Conservation (phyloP, 2,329 filamentous ascomycete genomes). For the Neofusicoccum parvum region DNA sequence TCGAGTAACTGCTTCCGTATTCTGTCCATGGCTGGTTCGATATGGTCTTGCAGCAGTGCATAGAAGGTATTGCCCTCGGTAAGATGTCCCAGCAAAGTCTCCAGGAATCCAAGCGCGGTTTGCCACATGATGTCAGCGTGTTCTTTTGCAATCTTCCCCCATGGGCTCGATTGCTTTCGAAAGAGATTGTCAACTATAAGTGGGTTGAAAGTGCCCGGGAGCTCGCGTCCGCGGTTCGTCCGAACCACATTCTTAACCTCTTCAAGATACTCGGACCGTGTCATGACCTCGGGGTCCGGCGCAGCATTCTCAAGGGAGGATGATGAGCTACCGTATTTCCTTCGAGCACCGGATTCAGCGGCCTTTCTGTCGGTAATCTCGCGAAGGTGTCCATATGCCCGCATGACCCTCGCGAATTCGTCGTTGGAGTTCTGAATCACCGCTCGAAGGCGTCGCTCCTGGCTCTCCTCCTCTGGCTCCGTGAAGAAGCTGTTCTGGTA, state of each 20-base stretch:
- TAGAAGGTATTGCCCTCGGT: constrained; percentile 45
- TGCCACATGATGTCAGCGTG: constrained; percentile 43
- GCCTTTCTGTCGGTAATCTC: constrained; percentile 31
- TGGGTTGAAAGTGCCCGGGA: constrained; percentile 64
- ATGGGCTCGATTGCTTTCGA: constrained; percentile 58
- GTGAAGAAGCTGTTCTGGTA: constrained; percentile 23
- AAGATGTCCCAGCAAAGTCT: constrained; percentile 37
- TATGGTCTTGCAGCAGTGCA: constrained; percentile 39
- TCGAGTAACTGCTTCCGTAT: constrained; percentile 39
- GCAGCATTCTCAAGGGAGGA: constrained; percentile 19
- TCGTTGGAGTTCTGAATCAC: constrained; percentile 52
- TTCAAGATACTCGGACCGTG: constrained; percentile 31
- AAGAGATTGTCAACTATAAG: constrained; percentile 63
- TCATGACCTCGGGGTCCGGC: constrained; percentile 26
- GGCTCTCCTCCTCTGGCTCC: constrained; percentile 9
- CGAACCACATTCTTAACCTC: not conserved
- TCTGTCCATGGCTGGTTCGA: constrained; percentile 46
- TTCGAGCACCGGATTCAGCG: not conserved
- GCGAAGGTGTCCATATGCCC: constrained; percentile 41
- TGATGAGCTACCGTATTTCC: not conserved
- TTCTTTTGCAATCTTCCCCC: constrained; percentile 46
- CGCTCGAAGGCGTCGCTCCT: constrained; percentile 51
- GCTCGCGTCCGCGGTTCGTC: constrained; percentile 55
- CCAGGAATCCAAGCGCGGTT: constrained; percentile 39
- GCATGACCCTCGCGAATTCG: constrained; percentile 50